phyloP scores from a whole-genome alignment of 2,329 filamentous ascomycete genomes.

The Penicillium sp. region DNA sequence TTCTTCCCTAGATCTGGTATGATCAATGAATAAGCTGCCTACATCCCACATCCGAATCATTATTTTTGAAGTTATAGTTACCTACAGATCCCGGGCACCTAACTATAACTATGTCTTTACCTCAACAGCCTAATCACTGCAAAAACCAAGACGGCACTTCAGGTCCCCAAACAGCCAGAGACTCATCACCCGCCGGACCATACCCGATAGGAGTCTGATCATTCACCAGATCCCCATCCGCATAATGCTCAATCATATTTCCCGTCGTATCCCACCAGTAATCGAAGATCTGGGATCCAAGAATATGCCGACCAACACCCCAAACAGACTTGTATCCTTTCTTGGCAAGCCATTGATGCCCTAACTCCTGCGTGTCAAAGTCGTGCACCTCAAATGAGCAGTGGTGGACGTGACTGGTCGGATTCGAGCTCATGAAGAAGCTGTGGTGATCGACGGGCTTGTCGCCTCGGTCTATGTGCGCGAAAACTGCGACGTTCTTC shows the following conservation, averaged over 20 bases:
- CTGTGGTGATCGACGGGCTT: constrained; percentile 51
- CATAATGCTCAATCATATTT: constrained; percentile 43
- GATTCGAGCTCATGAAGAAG: constrained; percentile 47
- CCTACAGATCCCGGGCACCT: too few relatives aligned
- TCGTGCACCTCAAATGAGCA: constrained; percentile 52
- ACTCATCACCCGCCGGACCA: constrained; percentile 32
- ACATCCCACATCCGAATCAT: too few relatives aligned
- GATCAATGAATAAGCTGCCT: too few relatives aligned
- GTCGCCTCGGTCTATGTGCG: constrained; percentile 50
- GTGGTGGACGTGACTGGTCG: constrained; percentile 47
- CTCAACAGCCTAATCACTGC: constrained; percentile 19
- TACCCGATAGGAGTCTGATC: constrained; percentile 35
- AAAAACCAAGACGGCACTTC: constrained; percentile 35
- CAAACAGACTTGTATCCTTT: constrained; percentile 48
- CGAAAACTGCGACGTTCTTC: constrained; percentile 44
- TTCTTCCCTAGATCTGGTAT: too few relatives aligned
- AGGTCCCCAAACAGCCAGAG: constrained; percentile 37
- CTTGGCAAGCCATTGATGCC: constrained; percentile 49
- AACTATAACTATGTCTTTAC: too few relatives aligned
- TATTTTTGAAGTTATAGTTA: too few relatives aligned
- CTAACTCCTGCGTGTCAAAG: constrained; percentile 51
- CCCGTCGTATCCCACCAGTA: constrained; percentile 48
- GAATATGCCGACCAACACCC: constrained; percentile 51
- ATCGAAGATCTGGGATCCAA: constrained; percentile 53
- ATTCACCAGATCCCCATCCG: constrained; percentile 53